Conservation (phyloP, 192 early-diverging fungal genomes). For the Diversispora epigaea region DNA sequence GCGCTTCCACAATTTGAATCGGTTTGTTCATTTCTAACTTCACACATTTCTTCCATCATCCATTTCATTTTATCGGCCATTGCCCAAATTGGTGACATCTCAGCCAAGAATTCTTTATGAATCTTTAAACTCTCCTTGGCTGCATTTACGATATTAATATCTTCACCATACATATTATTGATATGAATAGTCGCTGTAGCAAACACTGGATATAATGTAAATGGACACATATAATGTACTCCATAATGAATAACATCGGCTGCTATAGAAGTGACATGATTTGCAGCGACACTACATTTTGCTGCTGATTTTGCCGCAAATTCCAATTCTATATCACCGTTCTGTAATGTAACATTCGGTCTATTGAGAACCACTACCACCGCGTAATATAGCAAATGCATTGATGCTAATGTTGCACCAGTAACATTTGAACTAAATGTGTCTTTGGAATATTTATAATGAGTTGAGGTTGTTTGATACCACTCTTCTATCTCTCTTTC, state of each 20-base stretch:
- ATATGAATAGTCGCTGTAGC: constrained; percentile 55
- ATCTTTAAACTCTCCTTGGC: constrained; percentile 44
- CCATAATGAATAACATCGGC: constrained; percentile 36
- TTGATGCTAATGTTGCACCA: constrained; percentile 40
- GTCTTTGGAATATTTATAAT: constrained; percentile 42
- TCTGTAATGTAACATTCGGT: constrained; percentile 40
- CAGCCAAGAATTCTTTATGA: constrained; percentile 44
- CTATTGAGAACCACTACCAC: constrained; percentile 50
- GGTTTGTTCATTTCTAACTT: background rate
- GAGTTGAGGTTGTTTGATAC: constrained; percentile 38
- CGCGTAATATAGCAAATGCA: constrained; percentile 51
- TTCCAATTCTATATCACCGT: constrained; percentile 22
- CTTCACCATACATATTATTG: constrained; percentile 44
- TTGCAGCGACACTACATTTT: constrained; percentile 44
- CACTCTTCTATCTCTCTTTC: constrained; percentile 41
- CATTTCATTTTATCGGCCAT: constrained; percentile 51
- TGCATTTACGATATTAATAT: constrained; percentile 38
- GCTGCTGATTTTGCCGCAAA: constrained; percentile 43
- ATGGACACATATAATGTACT: constrained; percentile 43
- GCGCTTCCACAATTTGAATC: background rate
- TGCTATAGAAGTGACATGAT: constrained; percentile 43
- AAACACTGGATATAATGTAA: constrained; percentile 50
- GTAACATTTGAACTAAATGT: constrained; percentile 37
- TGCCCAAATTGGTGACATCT: constrained; percentile 51
- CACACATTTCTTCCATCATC: constrained; percentile 1